Evolutionary conservation across 2,329 filamentous ascomycete genomes (phyloP).

Genomic region (Botrytis porri): DNA sequence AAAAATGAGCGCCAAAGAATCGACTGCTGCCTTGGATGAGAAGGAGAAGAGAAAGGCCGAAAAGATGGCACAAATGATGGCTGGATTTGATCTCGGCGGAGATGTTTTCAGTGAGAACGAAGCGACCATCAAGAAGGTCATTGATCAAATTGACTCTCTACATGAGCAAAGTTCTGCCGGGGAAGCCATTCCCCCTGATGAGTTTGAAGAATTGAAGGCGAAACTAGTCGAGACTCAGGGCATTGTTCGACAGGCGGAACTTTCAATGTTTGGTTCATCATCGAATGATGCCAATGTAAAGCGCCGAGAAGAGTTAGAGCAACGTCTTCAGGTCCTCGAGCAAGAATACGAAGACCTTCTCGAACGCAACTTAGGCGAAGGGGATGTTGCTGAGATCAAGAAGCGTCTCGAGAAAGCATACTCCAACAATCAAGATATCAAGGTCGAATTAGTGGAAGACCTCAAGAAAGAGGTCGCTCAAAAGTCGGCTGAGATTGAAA

Average conservation of each 20-base stretch:
- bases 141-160: constrained; percentile 77
- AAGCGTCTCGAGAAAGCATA: constrained; percentile 74
- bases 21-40: constrained; percentile 82
- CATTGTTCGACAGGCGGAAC: constrained; percentile 86
- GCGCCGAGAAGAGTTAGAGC: constrained; percentile 73
- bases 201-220: constrained; percentile 72
- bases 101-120: constrained; percentile 95
- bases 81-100: constrained; percentile 88
- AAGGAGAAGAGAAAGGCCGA: constrained; percentile 99
- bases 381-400: constrained; percentile 83
- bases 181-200: constrained; percentile 76
- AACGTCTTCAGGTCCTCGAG: constrained; percentile 70
- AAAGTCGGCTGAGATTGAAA: constrained; percentile 77
- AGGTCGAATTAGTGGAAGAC: constrained; percentile 70
- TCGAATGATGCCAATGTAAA: constrained; percentile 63
- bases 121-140: constrained; percentile 75
- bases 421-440: constrained; percentile 68
- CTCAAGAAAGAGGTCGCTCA: constrained; percentile 72
- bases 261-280: constrained; percentile 71
- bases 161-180: constrained; percentile 74
- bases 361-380: constrained; percentile 72
- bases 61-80: constrained; percentile 99
- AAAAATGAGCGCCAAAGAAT: constrained; percentile 95
- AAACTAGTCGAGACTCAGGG: constrained; percentile 86
- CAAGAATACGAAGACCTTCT: constrained; percentile 82